Base-by-base conservation (phyloP, 2,329 filamentous ascomycete species). In the Madurella mycetomatis region DNA sequence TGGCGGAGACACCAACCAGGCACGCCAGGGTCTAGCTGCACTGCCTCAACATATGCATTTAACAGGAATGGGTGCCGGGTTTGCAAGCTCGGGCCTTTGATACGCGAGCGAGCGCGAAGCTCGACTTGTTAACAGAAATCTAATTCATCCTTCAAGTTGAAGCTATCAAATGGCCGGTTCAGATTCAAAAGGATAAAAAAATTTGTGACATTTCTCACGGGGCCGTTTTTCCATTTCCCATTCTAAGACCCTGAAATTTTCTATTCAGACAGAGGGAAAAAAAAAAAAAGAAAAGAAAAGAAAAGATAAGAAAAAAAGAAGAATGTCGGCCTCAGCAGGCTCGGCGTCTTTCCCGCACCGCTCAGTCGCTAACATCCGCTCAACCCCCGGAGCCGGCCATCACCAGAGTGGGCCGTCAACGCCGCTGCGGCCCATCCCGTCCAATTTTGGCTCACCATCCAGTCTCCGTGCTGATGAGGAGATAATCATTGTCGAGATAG, bases 401-500 rank as follows among this genome's bases (percentile, higher is more conserved):
- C 85, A 86, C 47, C 52, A 54, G 17, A 89, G 54, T 44, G 59
- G 60, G 15, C 56, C 60, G 15, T 58, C 60, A 8, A 63, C 87
- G 9, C 85, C 83, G 53, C 68, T 79, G 60, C 74, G 81, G 58
- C 68, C 74, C 65, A 70, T 82, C 63, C 67, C 84, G 32, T 73
- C 82, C 47, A 70, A 76, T 32, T 82, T 84, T 66, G 77, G 83
- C 61, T 81, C 81, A 44, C 76, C 83, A 60, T 80, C 83, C 56
- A 71, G 83, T 64, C 69, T 88, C 62, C 77, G 85, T 65, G 74
- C 86, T 64, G 91, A 96, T 64, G 94, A 99, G 65, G 94, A 96
- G 62, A 77, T 86, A 7, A 72, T 96, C 5, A 80, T 99, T 41
- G 76, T 96, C 49, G 91, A 97, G 68, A 69, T 97, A 37, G 92